Base-by-base conservation (phyloP, 768 basidiomycete species). In the Mycena belliarum region DNA sequence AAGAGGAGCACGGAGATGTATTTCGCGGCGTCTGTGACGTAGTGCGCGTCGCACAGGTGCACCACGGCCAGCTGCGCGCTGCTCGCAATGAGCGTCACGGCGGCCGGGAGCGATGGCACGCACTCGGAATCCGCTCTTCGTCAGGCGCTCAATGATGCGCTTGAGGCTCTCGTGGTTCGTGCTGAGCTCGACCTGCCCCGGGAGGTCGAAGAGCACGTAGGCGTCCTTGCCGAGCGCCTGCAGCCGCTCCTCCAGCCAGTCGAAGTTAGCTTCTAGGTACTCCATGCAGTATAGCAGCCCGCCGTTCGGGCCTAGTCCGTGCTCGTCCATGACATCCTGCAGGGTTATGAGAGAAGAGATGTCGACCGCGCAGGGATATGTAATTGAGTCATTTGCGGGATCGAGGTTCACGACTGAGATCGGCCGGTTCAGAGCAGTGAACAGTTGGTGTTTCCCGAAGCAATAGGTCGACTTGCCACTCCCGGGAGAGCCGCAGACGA, bases 221-320 rank as follows among this genome's bases (percentile, higher is more conserved):
- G 86, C 85, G 61, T 92, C 90, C 25, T 78, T 75, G 18, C 85
- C 88, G 21, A 89, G 76, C 65, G 82, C 85, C 51, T 75, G 77
- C 65, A 95, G 70, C 35, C 82, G 76, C 52, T 81, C 83, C 71
- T 91, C 84, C 11, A 96, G 79, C 87, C 90, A 90, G 71, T 98
- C 97, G 61, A 87, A 85, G 71, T 98, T 98, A n/a, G 80, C 85
- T 66, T 98, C 95, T 11, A 99, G 82, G 67, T 98, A 97, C 68
- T 98, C 95, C 83, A 97, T 90, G 69, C 94, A 96, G 67, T 94
- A 98, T 25, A 98, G 73, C 88, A 98, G 92, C 7, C 85, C 96
- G 15, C 97, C 97, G 64, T 99, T 99, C 0, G 97, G 97, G 0
- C 97, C 97, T 1, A 99, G 80, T 0, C 84, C 83, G 64, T 89